A percentile compares a stretch with the other conserved stretches of the same genome.
Conservation (phyloP, 768 basidiomycete genomes). For the Pleurotus platypus region DNA sequence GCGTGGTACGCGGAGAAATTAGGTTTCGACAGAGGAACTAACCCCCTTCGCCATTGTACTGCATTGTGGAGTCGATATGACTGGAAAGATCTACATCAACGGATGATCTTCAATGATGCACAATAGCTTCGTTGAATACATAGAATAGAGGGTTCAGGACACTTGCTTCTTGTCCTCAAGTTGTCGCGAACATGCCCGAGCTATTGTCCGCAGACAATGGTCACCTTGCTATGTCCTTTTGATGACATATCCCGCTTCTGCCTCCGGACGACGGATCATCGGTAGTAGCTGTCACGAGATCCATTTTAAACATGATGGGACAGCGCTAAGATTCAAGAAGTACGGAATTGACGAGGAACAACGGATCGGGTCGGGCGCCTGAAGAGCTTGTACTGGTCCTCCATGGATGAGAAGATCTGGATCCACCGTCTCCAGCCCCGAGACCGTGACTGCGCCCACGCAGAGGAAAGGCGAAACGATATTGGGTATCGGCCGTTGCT, state of each 20-base stretch:
- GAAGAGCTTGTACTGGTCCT: conserved; percentile 98
- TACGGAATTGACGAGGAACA: not conserved
- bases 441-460: conserved; percentile 75
- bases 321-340: conserved; percentile 55
- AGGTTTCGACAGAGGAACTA: conserved; percentile 13
- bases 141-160: conserved; percentile 82
- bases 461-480: conserved; percentile 76
- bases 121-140: conserved; percentile 90
- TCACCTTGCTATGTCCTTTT: conserved; percentile 82
- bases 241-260: conserved; percentile 68
- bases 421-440: conserved; percentile 68
- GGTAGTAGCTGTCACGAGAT: conserved; percentile 71
- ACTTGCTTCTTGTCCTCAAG: conserved; percentile 55
- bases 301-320: conserved; percentile 98
- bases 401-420: conserved; percentile 40
- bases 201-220: conserved; percentile 12
- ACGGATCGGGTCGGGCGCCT: conserved; percentile 39
- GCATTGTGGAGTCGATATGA: conserved; percentile 97
- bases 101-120: conserved; percentile 99
- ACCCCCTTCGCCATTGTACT: conserved; percentile 92
- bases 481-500: conserved; percentile 73
- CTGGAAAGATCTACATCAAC: conserved; percentile 92
- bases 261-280: conserved; percentile 56
- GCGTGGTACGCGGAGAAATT: conserved; percentile 43
- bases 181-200: conserved; percentile 40